Base-by-base conservation (phyloP, 73 alveolate genomes). In the Durusdinium trenchii region DNA sequence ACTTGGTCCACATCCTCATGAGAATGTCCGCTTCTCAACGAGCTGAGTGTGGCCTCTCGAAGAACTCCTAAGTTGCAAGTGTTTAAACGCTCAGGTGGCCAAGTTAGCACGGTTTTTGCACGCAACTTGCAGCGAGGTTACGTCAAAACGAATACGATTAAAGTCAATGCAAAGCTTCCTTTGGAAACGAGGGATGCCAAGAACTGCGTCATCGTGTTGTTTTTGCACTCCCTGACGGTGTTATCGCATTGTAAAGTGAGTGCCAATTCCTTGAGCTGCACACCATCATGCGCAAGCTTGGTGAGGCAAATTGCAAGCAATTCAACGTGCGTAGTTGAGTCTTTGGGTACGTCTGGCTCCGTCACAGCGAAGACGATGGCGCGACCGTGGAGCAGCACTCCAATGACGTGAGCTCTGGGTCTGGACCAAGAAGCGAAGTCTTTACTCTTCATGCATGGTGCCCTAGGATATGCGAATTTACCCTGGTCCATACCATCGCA, bases 1-100 rank as follows among this genome's bases (percentile, higher is more conserved):
- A 50, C 40, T 40, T 84, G 94, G 43, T 84, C 94, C 1, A 84
- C 32, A 7, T 84, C 94, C 78, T 84, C 94, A 35, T 84, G 94
- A 84, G 79, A 51, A 48, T 84, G 94, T 28, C 94, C 94, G 30
- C 57, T n/a, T 42, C 94, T 48, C 57, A 84, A 14, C n/a, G 40
- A 51, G 57, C 51, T 1, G 43, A 84, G 52, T 36, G 51, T 35
- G 38, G 76, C 64, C 78, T 40, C 75, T 42, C 87, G 87, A 12
- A 78, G 38, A 60, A 43, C 42, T 36, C 87, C 87, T 78, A 32
- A 73, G 52, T 36, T 0, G 32, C 28, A 5, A 26, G 81, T 26
- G 42, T n/a, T n/a, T n/a, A n/a, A n/a, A n/a, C n/a, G n/a, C n/a
- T n/a, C n/a, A n/a, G n/a, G n/a, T n/a, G n/a, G n/a, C n/a, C n/a